Conservation (phyloP, 352 stramenopile genomes). For the Pythium vanterpoolii region DNA sequence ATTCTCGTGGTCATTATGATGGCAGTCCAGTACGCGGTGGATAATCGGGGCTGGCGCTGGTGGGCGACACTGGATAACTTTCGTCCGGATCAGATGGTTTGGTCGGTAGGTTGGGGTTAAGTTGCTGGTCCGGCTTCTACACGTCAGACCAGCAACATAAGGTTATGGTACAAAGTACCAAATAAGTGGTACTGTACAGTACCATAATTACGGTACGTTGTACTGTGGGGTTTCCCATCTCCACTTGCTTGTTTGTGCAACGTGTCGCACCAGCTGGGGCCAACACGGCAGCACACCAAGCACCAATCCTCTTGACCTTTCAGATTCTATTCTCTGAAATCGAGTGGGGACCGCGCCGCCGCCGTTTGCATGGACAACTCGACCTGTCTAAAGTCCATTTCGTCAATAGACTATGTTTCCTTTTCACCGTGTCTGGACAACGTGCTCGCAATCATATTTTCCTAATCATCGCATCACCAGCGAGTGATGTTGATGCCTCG, state of each 20-base stretch:
- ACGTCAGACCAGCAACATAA: conserved; percentile 1
- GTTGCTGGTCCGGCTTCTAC: conserved; percentile 12
- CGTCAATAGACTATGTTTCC: no score
- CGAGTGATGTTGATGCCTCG: background rate
- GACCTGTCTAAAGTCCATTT: background rate
- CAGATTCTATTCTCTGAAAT: conserved; percentile 4
- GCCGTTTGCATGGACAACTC: background rate
- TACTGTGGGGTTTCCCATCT: background rate
- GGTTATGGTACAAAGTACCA: background rate
- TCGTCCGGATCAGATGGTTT: conserved; percentile 4
- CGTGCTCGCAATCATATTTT: background rate
- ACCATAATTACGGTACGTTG: background rate
- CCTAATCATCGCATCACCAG: background rate
- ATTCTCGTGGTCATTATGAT: background rate
- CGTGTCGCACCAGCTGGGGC: conserved; percentile 12
- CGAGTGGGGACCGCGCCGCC: background rate
- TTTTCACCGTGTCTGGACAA: background rate
- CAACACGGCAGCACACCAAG: conserved; percentile 18
- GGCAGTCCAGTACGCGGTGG: no score
- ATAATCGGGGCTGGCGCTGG: no score
- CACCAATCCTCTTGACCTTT: conserved; percentile 10
- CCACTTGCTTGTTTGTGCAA: conserved; percentile 21
- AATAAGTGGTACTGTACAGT: background rate
- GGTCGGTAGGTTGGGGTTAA: background rate
- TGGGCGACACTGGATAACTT: conserved; percentile 1